A percentile compares a stretch with the other conserved stretches of the same genome.
These are phyloP conservation scores for Mortierella sp. DNA, from an alignment of 371 early-diverging fungal species.

Conservation along the genomic window DNA sequence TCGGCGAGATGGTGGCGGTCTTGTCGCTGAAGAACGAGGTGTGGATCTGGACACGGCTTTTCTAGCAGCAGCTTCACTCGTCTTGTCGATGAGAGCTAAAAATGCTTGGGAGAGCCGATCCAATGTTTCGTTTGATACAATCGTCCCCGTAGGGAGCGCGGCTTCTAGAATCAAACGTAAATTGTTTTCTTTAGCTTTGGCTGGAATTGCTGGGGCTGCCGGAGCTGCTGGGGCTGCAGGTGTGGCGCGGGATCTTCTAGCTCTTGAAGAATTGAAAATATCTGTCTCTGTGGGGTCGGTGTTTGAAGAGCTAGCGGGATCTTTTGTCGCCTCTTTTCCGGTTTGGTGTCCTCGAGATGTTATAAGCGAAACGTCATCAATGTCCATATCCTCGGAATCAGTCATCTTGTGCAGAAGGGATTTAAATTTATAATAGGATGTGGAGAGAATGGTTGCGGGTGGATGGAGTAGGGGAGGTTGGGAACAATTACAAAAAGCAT, in stretches of 20 bases:
- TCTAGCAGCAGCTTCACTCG: slow-evolving; percentile 11
- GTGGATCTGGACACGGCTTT: neutral
- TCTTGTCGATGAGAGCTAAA: neutral
- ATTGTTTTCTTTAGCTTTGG: neutral
- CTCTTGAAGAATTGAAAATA: neutral
- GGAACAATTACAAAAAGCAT: neutral
- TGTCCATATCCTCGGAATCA: neutral
- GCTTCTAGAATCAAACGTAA: neutral
- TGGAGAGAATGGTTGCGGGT: neutral
- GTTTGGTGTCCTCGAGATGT: neutral
- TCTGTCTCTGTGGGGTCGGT: neutral
- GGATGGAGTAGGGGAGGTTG: neutral
- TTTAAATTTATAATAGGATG: neutral
- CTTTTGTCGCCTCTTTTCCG: neutral
- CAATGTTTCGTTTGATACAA: slow-evolving; percentile 16
- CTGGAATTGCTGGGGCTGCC: neutral
- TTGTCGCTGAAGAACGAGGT: neutral
- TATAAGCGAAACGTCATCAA: neutral
- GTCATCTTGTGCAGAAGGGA: neutral
- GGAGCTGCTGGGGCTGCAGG: too few species aligned
- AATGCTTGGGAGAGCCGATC: slow-evolving; percentile 1
- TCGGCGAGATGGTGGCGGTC: neutral
- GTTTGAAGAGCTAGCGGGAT: too few species aligned
- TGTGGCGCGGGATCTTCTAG: neutral
- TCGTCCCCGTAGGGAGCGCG: slow-evolving; percentile 6